Percentiles rank a stretch among this genome's conserved stretches.
phyloP scores from a whole-genome alignment of 345 rosid genomes.

The Corchorus olitorius region DNA sequence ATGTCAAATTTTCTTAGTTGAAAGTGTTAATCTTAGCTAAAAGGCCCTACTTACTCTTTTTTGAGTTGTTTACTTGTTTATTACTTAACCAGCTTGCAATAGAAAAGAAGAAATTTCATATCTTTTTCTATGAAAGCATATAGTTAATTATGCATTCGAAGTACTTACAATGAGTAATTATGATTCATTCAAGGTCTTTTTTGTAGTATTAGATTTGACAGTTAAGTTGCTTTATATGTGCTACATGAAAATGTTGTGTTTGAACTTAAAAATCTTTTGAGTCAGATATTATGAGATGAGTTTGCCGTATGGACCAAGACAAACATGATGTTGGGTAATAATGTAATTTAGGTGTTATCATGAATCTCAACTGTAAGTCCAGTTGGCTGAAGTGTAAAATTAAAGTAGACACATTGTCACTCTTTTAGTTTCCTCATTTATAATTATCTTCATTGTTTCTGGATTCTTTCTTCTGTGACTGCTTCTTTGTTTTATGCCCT shows the following conservation, averaged over 20 bases:
- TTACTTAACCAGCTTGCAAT: not conserved
- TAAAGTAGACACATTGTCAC: not conserved
- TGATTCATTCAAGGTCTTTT: not conserved
- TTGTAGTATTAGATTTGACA: not conserved
- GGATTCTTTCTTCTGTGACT: not conserved
- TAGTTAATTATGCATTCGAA: not conserved
- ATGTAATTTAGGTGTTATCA: not conserved
- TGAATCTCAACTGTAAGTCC: slow-evolving; percentile 6
- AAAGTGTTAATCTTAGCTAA: not conserved
- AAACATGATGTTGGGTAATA: not conserved
- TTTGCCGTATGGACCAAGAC: slow-evolving; percentile 6
- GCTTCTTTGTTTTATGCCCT: not conserved
- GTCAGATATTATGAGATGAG: slow-evolving; percentile 1
- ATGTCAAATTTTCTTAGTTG: not conserved
- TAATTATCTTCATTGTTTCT: slow-evolving; percentile 6
- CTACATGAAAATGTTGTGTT: not conserved
- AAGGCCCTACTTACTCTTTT: not conserved
- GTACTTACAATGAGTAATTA: slow-evolving; percentile 4
- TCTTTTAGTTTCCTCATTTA: slow-evolving; percentile 1
- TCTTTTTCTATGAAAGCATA: not conserved
- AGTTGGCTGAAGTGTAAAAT: not conserved
- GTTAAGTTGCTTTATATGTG: not conserved
- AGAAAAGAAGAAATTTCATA: not conserved
- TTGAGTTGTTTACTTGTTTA: not conserved
- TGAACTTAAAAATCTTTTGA: not conserved